These are phyloP conservation scores for Adansonia rubrostipa DNA, from an alignment of 441 rosid species.

Conservation along the genomic window DNA sequence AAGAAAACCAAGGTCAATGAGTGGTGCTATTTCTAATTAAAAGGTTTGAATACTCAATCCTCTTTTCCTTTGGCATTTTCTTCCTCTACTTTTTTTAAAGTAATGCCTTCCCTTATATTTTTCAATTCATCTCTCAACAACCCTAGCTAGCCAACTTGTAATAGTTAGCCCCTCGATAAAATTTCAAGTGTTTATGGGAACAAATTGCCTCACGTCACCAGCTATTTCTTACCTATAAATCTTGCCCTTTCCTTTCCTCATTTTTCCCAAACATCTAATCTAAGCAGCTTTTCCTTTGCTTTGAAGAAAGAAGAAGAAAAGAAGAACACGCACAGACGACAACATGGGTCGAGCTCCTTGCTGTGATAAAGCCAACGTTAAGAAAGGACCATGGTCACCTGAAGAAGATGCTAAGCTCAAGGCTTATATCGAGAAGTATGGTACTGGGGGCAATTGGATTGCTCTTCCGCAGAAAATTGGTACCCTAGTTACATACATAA, in stretches of 20 bases:
- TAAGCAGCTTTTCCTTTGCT: conserved; percentile 30
- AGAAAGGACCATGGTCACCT: conserved; percentile 99
- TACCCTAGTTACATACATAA: conserved; percentile 11
- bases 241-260: conserved; percentile 34
- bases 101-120: conserved; percentile 8
- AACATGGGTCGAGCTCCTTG: conserved; percentile 97
- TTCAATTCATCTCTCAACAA: background rate
- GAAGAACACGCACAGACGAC: conserved; percentile 23
- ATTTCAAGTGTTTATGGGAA: conserved; percentile 32
- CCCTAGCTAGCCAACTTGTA: conserved; percentile 21
- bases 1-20: conserved; percentile 60
- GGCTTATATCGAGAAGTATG: conserved; percentile 77
- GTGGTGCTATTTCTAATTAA: conserved; percentile 40
- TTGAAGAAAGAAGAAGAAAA: conserved; percentile 32
- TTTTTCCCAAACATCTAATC: conserved; percentile 36
- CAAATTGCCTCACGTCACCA: conserved; percentile 34
- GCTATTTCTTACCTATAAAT: conserved; percentile 50
- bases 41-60: conserved; percentile 35
- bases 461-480: conserved; percentile 98
- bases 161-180: conserved; percentile 6
- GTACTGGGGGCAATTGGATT: conserved; percentile 98
- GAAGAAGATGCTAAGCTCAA: conserved; percentile 95
- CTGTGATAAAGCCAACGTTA: conserved; percentile 91
- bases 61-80: conserved; percentile 9
- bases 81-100: conserved; percentile 8